These are phyloP conservation scores for Zymoseptoria passerinii DNA, from an alignment of 2,329 filamentous ascomycete species.

Conservation along the genomic window DNA sequence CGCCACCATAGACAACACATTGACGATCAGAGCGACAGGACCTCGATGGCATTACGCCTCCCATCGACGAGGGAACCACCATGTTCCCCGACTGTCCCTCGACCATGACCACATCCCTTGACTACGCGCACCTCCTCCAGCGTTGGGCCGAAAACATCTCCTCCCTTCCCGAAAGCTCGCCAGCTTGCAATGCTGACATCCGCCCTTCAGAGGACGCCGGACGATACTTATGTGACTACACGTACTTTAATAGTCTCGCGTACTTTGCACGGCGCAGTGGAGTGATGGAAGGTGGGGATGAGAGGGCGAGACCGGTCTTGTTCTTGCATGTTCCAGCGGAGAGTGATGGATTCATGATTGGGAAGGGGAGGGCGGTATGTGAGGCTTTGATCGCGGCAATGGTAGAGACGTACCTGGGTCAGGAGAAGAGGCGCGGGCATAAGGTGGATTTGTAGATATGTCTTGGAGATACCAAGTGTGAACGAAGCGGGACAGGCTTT, in stretches of 20 bases:
- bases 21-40: constrained; percentile 44
- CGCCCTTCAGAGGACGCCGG: constrained; percentile 35
- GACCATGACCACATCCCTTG: constrained; percentile 23
- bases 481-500: neutral
- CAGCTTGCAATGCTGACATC: constrained; percentile 25
- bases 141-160: constrained; percentile 23
- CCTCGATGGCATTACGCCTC: constrained; percentile 48
- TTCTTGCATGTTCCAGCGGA: constrained; percentile 38
- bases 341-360: constrained; percentile 27
- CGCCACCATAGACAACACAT: neutral
- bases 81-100: constrained; percentile 24
- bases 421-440: neutral
- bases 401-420: constrained; percentile 25
- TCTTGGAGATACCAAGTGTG: neutral
- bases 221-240: constrained; percentile 38
- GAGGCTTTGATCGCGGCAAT: constrained; percentile 29
- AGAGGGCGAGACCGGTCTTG: constrained; percentile 27
- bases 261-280: constrained; percentile 23
- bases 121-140: constrained; percentile 25
- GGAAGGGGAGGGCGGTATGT: constrained; percentile 25
- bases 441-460: neutral
- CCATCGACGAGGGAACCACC: constrained; percentile 16
- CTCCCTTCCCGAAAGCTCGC: constrained; percentile 19
- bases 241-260: constrained; percentile 36
- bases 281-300: constrained; percentile 13